Evolutionary conservation across 2,329 filamentous ascomycete species (phyloP), one percentile per base, ranked within the genome.

Genomic region (Penicillium oxalicum): DNA sequence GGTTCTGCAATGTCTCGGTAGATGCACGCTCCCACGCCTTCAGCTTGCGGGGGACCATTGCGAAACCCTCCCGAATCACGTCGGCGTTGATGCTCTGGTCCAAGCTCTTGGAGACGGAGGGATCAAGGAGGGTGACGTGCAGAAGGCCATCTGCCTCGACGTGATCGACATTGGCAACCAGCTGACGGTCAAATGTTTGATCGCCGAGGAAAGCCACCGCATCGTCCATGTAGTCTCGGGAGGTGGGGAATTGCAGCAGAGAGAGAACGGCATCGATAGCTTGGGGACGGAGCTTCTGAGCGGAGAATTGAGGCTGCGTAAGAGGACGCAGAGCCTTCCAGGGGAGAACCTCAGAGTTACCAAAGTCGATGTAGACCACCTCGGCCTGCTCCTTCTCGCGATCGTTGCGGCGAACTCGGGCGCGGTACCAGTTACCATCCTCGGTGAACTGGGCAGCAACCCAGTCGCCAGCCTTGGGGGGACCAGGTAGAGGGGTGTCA

Each of bases 401-500:
- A 73, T 98, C 93, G 70, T 97, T 96, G 66, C 91, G 84, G 53
- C 91, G 86, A 53, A 98, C 83, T 53, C 85, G 86, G 29, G 88
- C 93, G 53, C 93, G 88, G 75, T 98, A 98, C 91, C 91, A 98
- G 59, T 93, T 83, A 51, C 85, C 82, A 65, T 98, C 93, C 45
- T 84, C 85, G 5, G 84, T 86, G 76, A 97, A 98, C 67, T 88
- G 87, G 61, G 91, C 91, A 1, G 91, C 87, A 26, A 98, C 91
- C 52, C 86, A 84, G 57, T 97, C 91, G 55, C 93, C 93, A 1
- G 88, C 82, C 77, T 96, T 96, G 53, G 93, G 91, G 18, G 87
- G 80, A 40, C 83, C 81, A 40, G 80, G 74, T 38, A 97, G 77
- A 12, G 87, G 75, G 52, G 83, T 81, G 63, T 80, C 86, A 75